Base-by-base conservation (phyloP, 371 early-diverging fungal species). In the Mucor indicus region DNA sequence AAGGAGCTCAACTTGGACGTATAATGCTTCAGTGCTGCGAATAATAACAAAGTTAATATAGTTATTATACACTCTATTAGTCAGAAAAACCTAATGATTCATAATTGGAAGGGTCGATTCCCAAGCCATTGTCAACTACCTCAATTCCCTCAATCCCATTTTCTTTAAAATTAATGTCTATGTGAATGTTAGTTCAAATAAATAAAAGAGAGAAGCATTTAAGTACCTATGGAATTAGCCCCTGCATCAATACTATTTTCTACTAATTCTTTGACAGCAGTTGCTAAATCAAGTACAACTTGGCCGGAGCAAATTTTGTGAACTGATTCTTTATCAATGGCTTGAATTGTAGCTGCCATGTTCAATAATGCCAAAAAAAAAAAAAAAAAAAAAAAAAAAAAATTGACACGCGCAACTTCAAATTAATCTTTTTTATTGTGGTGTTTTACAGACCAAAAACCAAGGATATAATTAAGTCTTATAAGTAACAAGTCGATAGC, bases 191-290 rank as follows among this genome's bases (percentile, higher is more conserved):
- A 7, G 12, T 33, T 45, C 22, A 5, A 4, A 16, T 15, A 25
- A 13, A 38, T 36, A 37, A 27, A 36, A n/a, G 15, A 15, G 7
- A n/a, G 1, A 30, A 7, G 9, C 9, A 7, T 3, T n/a, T 7
- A 38, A 11, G 35, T 80, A 85, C 89, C 92, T 29, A 99, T 83
- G 4, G 62, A 33, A 0, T 91, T 90, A 2, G 98, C 84, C 1
- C 85, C 81, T 0, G 99, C 95, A 67, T 99, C 99, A 16, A 99
- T 55, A 36, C 91, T 85, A 69, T 99, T 99, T 63, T 99, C 99
- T 13, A 99, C 71, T 11, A 99, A 70, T 64, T 99, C 99, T 72
- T 99, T 95, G 12, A 88, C 83, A 12, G 92, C 85, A 1, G 85
- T 87, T 2, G 87, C 79, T 29, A 96, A 75, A 61, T 94, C 93